These are phyloP conservation scores for Coffea eugenioides DNA, from an alignment of 257 asterid species.

Conservation along the genomic window DNA sequence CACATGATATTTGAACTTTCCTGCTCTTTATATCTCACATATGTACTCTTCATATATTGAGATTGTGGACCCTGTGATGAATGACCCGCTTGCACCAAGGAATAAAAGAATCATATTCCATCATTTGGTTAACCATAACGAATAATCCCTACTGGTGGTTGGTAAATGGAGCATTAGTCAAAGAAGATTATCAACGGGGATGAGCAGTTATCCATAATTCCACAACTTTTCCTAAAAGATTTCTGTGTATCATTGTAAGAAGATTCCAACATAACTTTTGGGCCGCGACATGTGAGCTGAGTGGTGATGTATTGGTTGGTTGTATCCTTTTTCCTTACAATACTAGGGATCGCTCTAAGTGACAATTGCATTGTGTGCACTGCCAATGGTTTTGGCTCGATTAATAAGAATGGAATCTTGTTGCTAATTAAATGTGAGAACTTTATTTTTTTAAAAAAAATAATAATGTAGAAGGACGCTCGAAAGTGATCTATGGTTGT, in stretches of 20 bases:
- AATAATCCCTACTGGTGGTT: not conserved
- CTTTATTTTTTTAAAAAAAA: too few relatives aligned
- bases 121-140: conserved; percentile 8
- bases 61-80: conserved; percentile 14
- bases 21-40: conserved; percentile 8
- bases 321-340: not conserved
- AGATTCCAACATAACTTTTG: conserved; percentile 2
- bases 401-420: too few relatives aligned
- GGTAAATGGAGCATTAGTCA: conserved; percentile 6
- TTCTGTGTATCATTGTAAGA: not conserved
- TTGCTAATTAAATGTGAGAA: too few relatives aligned
- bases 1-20: not conserved
- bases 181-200: not conserved
- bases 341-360: not conserved
- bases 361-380: too few relatives aligned
- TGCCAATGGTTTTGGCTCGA: too few relatives aligned
- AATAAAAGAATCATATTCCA: conserved; percentile 22
- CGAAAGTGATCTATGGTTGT: too few relatives aligned
- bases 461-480: too few relatives aligned
- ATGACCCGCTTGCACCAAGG: conserved; percentile 17
- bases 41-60: conserved; percentile 4
- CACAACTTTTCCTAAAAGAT: not conserved
- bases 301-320: not conserved
- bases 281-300: not conserved
- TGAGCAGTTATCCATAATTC: not conserved